A percentile compares a stretch with the other conserved stretches of the same genome.
Conservation (phyloP, 495 filamentous ascomycete species). For the Trichoderma gamsii region DNA sequence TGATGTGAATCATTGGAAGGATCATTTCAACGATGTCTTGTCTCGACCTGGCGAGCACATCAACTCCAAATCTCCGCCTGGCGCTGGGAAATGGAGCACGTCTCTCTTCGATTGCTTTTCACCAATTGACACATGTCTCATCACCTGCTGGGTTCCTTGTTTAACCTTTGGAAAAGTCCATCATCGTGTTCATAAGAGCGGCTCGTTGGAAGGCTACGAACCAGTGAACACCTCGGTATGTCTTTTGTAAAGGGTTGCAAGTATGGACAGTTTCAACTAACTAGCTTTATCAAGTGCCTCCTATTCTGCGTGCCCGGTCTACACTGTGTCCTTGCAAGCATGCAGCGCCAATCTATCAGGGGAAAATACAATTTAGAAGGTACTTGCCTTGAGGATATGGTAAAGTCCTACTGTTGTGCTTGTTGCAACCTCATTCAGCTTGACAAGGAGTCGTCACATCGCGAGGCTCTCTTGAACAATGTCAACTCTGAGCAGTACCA, state of each 20-base stretch:
- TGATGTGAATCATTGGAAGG: conserved; percentile 31
- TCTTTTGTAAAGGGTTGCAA: neutral
- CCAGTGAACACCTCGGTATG: conserved; percentile 39
- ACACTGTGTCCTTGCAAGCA: conserved; percentile 31
- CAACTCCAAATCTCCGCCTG: conserved; percentile 28
- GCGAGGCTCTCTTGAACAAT: conserved; percentile 16
- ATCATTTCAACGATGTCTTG: conserved; percentile 29
- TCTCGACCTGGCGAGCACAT: conserved; percentile 26
- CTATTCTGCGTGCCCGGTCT: conserved; percentile 28
- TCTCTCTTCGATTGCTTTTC: conserved; percentile 34
- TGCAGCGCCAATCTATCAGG: conserved; percentile 41
- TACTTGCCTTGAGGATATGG: conserved; percentile 32
- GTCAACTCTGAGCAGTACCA: conserved; percentile 13
- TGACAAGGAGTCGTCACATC: conserved; percentile 33
- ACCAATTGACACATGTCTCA: conserved; percentile 33
- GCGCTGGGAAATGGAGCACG: conserved; percentile 26
- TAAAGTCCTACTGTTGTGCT: conserved; percentile 35
- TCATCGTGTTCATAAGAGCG: conserved; percentile 36
- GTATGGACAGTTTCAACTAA: neutral
- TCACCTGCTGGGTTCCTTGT: conserved; percentile 40
- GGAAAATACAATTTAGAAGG: conserved; percentile 39
- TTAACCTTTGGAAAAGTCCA: conserved; percentile 43
- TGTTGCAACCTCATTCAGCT: conserved; percentile 36
- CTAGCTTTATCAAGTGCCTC: conserved; percentile 27
- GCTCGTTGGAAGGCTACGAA: conserved; percentile 35